These are phyloP conservation scores for Choricystis sp. DNA, from an alignment of 139 green algal species.

Conservation along the genomic window DNA sequence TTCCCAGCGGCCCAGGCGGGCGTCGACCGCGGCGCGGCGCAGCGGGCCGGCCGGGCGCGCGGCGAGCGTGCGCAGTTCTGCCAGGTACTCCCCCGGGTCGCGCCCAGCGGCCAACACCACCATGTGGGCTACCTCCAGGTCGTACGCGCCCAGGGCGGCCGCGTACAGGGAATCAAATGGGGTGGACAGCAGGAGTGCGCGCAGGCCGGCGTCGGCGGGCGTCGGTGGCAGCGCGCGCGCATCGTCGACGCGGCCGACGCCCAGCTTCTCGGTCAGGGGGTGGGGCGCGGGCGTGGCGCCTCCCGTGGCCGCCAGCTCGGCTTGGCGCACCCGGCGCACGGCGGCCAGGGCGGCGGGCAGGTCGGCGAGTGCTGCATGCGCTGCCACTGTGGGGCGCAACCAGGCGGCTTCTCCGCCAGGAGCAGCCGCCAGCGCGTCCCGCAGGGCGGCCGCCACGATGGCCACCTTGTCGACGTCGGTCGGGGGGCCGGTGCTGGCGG, in stretches of 20 bases:
- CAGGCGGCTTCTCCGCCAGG: slow-evolving; percentile 8
- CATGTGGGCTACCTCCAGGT: slow-evolving; percentile 84
- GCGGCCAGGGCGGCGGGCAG: slow-evolving; percentile 51
- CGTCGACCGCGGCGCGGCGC: slow-evolving; percentile 47
- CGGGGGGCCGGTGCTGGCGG: background rate
- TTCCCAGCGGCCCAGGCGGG: slow-evolving; percentile 42
- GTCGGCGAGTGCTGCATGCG: slow-evolving; percentile 21
- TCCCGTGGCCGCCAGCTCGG: slow-evolving; percentile 15
- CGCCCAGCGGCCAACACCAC: slow-evolving; percentile 33
- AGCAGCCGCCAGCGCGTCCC: slow-evolving; percentile 10
- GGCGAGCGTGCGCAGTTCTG: slow-evolving; percentile 53
- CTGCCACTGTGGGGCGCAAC: slow-evolving; percentile 41
- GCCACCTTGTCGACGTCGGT: slow-evolving; percentile 17
- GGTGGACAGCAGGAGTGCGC: slow-evolving; percentile 67
- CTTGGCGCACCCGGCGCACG: slow-evolving; percentile 45
- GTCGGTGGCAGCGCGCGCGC: background rate
- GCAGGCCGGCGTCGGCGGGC: slow-evolving; percentile 51
- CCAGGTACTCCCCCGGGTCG: slow-evolving; percentile 81
- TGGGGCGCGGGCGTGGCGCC: background rate
- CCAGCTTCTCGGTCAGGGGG: background rate
- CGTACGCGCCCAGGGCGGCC: slow-evolving; percentile 75
- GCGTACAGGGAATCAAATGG: slow-evolving; percentile 63
- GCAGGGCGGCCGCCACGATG: slow-evolving; percentile 19
- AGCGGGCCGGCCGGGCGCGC: slow-evolving; percentile 13
- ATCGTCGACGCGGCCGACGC: too few relatives aligned